phyloP scores from a whole-genome alignment of 2,329 filamentous ascomycete genomes.

The Tolypocladium inflatum region DNA sequence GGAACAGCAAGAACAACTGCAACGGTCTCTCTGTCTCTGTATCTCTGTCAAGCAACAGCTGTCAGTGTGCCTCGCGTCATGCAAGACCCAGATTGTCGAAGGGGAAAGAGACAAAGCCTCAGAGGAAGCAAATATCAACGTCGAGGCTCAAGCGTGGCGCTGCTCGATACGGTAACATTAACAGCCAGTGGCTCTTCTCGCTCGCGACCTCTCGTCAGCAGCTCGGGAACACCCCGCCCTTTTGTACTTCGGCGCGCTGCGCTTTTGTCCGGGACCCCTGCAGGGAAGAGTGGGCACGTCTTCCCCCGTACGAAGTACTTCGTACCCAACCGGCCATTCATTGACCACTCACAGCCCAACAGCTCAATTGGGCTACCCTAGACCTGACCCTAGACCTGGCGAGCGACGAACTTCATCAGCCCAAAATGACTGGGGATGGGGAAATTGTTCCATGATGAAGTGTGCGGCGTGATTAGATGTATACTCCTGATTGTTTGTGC shows the following conservation, averaged over 20 bases:
- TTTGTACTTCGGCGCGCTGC: conserved; percentile 1
- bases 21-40: neutral
- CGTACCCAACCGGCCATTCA: neutral
- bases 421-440: neutral
- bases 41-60: neutral
- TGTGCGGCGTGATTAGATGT: too few species aligned
- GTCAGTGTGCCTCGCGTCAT: neutral
- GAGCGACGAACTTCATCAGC: neutral
- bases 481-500: too few species aligned
- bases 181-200: neutral
- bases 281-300: neutral
- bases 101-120: neutral
- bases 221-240: conserved; percentile 3
- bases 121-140: neutral
- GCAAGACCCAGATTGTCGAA: neutral
- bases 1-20: neutral
- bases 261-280: neutral
- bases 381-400: too few species aligned
- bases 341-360: neutral
- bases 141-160: neutral
- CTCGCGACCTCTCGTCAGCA: neutral
- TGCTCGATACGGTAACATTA: neutral
- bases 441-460: neutral
- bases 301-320: neutral
- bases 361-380: neutral